Base-by-base conservation (phyloP, 2,329 filamentous ascomycete genomes). In the Colletotrichum theobromicola region DNA sequence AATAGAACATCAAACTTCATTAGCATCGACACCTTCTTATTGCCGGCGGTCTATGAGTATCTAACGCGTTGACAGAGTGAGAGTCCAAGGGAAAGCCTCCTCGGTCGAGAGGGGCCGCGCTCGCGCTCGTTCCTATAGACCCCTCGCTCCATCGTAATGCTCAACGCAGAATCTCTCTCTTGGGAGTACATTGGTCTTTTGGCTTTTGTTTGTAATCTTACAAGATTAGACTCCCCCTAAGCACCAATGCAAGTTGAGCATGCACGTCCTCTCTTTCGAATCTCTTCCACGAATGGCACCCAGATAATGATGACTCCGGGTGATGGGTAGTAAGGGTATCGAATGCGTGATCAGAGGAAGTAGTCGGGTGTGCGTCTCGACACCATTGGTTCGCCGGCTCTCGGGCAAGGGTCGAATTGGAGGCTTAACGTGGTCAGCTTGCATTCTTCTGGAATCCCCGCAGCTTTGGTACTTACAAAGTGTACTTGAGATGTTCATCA, bases 401-500 rank as follows among this genome's bases (percentile, higher is more conserved):
- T 93, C 72, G 97, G 97, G 90, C 97, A 98, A 70, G 97, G 97
- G 83, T 99, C 97, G 85, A 98, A 99, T 93, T 99, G 97, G 86
- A 99, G 88, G 93, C 97, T 99, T 81, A 24, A 74, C 32, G 42
- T 62, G 26, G 76, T 84, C 78, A 85, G 81, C 76, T 46, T 71
- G 21, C 62, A 30, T 16, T 7, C 21, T 24, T 16, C 21, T 28
- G 12, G 35, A 24, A 42, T 76, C 32, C 37, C 61, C 10, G 55
- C 16, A 15, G 2, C 35, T 24, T 32, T 35, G 46, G 50, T 16
- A 34, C 95, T 86, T 91, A 98, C 96, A 99, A 98, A 82, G 97
- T 98, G 87, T 98, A 99, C 89, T 99, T 98, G 83, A 99, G 88
- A 85, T 98, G 96, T 87, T 99, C 97, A 79, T 98, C 97, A 85